A percentile compares a stretch with the other conserved stretches of the same genome.
These are phyloP conservation scores for Epichloe festucae DNA, from an alignment of 2,329 filamentous ascomycete genomes.

Conservation along the genomic window DNA sequence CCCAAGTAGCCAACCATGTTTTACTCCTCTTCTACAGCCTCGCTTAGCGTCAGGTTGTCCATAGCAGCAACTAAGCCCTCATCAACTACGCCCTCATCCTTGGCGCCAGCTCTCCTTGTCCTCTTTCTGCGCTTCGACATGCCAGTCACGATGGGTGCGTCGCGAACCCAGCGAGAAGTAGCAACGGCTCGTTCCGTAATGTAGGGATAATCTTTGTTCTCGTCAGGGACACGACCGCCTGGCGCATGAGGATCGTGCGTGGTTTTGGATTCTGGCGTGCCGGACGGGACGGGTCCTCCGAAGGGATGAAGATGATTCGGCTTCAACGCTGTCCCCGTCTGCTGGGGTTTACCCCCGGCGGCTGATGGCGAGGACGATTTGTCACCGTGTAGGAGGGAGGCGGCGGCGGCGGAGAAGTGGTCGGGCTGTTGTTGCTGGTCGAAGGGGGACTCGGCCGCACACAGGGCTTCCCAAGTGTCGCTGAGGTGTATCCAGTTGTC, in stretches of 20 bases:
- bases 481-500: conserved; percentile 54
- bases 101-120: conserved; percentile 7
- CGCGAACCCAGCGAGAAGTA: conserved; percentile 56
- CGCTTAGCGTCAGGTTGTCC: not conserved
- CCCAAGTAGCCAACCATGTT: no score
- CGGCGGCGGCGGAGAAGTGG: not conserved
- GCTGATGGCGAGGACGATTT: conserved; percentile 26
- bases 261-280: not conserved
- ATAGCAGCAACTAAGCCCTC: not conserved
- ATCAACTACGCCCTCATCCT: not conserved
- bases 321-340: conserved; percentile 8
- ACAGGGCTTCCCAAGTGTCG: conserved; percentile 58
- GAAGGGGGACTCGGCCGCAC: conserved; percentile 25
- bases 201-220: conserved; percentile 51
- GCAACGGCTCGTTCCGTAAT: conserved; percentile 55
- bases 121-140: conserved; percentile 25
- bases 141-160: conserved; percentile 34
- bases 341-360: conserved; percentile 6
- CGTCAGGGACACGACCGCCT: conserved; percentile 24
- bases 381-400: not conserved
- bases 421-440: not conserved
- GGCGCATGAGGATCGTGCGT: not conserved
- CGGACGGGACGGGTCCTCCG: not conserved
- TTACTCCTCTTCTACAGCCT: not conserved
- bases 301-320: not conserved